A percentile compares a stretch with the other conserved stretches of the same genome.
Conservation (phyloP, 2,329 filamentous ascomycete species). For the Stagonosporopsis chrysanthemi region DNA sequence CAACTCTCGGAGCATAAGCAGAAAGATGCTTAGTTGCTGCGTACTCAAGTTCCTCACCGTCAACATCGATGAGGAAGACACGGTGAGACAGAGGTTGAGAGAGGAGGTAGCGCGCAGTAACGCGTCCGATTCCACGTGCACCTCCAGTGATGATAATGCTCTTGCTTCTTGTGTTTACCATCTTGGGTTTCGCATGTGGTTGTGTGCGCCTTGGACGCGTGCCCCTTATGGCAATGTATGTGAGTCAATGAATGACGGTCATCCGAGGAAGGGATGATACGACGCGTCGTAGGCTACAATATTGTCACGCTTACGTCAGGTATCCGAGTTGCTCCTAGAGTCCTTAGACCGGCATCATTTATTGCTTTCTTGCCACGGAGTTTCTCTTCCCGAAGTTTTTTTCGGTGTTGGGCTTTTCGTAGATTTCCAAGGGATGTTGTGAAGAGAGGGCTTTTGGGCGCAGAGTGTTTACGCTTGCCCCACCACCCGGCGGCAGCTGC, state of each 20-base stretch:
- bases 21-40: slow-evolving; percentile 40
- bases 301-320: slow-evolving; percentile 5
- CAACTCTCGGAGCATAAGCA: slow-evolving; percentile 37
- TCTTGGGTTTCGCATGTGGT: slow-evolving; percentile 1
- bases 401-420: not conserved
- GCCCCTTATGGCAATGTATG: not conserved
- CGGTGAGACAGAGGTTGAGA: slow-evolving; percentile 47
- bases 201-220: not conserved
- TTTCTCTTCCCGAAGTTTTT: not conserved
- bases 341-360: not conserved
- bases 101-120: slow-evolving; percentile 53
- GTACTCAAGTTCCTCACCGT: slow-evolving; percentile 49
- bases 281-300: not conserved
- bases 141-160: slow-evolving; percentile 51
- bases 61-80: slow-evolving; percentile 55
- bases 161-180: slow-evolving; percentile 32
- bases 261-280: not conserved
- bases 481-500: not conserved
- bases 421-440: not conserved
- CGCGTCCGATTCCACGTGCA: slow-evolving; percentile 55
- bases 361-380: not conserved
- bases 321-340: not conserved
- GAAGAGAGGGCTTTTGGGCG: not conserved
- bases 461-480: not conserved
- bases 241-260: not conserved